Conservation (phyloP, 148 eudicot genomes). For the Silene uniflora region DNA sequence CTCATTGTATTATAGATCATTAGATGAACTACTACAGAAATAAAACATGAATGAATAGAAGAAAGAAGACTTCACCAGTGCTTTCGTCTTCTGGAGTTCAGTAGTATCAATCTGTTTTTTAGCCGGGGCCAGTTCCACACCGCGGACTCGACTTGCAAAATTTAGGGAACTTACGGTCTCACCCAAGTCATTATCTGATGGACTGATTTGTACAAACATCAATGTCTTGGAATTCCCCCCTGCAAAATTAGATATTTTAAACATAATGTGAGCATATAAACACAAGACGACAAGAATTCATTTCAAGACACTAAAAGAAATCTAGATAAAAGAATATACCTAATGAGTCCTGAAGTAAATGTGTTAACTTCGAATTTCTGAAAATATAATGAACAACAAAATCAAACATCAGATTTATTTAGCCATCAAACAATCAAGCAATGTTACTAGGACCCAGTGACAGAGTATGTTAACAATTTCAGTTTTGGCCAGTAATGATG, state of each 20-base stretch:
- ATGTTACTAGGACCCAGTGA: too few species aligned
- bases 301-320: background rate
- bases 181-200: conserved; percentile 79
- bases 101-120: conserved; percentile 74
- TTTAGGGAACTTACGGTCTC: conserved; percentile 88
- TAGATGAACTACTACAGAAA: too few species aligned
- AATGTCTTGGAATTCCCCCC: conserved; percentile 92
- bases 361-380: conserved; percentile 92
- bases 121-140: conserved; percentile 83
- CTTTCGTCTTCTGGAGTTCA: conserved; percentile 76
- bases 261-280: background rate
- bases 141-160: conserved; percentile 87
- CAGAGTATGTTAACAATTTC: too few species aligned
- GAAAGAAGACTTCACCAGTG: conserved; percentile 41
- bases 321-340: conserved; percentile 36
- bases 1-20: conserved; percentile 39
- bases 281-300: background rate
- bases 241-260: conserved; percentile 23
- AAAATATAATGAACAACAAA: conserved; percentile 9
- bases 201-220: conserved; percentile 96
- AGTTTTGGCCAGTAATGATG: too few species aligned
- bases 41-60: background rate
- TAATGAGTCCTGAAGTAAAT: conserved; percentile 85
- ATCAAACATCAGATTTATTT: background rate
- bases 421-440: too few species aligned